Percentiles rank a stretch among this genome's conserved stretches.
Conservation (phyloP, 2,329 filamentous ascomycete species). For the Colletotrichum euphorbiae region DNA sequence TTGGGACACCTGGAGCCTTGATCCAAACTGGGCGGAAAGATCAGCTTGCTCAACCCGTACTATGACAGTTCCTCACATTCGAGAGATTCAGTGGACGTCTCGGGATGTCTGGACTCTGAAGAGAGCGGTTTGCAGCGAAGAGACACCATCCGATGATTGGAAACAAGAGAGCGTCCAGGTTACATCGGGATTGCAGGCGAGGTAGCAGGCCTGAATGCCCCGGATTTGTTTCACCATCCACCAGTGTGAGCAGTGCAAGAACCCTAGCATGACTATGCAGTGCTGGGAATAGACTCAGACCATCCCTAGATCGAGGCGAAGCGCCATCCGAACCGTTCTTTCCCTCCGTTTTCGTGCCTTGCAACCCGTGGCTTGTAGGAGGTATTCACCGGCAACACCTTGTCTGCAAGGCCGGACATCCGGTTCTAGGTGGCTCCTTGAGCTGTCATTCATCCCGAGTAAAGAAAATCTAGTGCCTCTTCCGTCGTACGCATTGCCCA, state of each 20-base stretch:
- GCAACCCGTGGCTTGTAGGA: slow-evolving; percentile 7
- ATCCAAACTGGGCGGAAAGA: slow-evolving; percentile 22
- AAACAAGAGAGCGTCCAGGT: neutral
- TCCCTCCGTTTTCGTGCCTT: slow-evolving; percentile 11
- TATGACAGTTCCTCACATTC: slow-evolving; percentile 20
- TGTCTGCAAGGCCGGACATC: neutral
- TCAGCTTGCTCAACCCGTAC: slow-evolving; percentile 17
- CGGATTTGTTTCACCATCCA: neutral
- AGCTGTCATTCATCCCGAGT: slow-evolving; percentile 2
- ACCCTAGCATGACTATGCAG: slow-evolving; percentile 17
- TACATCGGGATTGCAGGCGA: neutral
- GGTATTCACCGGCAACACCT: neutral
- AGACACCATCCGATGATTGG: neutral
- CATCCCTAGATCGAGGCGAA: slow-evolving; percentile 33
- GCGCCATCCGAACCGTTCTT: slow-evolving; percentile 24
- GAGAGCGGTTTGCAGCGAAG: slow-evolving; percentile 5
- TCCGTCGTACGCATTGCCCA: neutral
- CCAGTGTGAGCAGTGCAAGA: slow-evolving; percentile 28
- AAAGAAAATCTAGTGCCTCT: neutral
- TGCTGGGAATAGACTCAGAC: slow-evolving; percentile 21
- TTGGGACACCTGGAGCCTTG: slow-evolving; percentile 29
- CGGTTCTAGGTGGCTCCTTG: neutral
- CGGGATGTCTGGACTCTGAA: neutral
- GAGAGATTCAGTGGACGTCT: slow-evolving; percentile 6
- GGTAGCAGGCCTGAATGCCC: slow-evolving; percentile 2